Base-by-base conservation (phyloP, 257 asterid genomes). In the Solanum pinnatisectum region DNA sequence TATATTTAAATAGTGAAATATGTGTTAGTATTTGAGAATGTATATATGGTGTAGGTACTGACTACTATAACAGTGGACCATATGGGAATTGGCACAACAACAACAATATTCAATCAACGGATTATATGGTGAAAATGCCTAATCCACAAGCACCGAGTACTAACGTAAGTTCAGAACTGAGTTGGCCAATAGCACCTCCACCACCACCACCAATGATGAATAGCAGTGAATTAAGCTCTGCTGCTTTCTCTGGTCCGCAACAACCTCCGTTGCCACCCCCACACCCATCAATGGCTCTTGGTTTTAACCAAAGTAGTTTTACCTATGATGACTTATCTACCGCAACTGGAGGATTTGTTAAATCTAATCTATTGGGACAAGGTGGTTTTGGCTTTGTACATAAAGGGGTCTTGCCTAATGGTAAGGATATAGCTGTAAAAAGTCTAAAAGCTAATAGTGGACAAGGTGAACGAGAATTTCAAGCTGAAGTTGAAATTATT, bases 171-270 rank as follows among this genome's bases (percentile, higher is more conserved):
- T 93, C 98, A 2, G 99, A 96, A 37, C 90, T 90, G 33, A 88
- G 92, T 2, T 94, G 98, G 98, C 90, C 93, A n/a, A 87, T 91
- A 10, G 92, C 88, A 27, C 97, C 98, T 0, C 99, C 99, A 8
- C 99, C 99, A 0, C 99, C 95, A 2, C 97, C 99, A 14, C 92
- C 93, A 94, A 81, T 90, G 96, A 84, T 90, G 92, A 88, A 81
- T 87, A 95, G 98, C 89, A 90, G 94, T 72, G 96, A 96, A 20
- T 20, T 93, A 91, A 93, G 93, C 89, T 94, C 99, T 0, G 92
- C 91, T 5, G 95, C 92, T 2, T 96, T 87, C 67, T 94, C 98
- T 1, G 98, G 98, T 2, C 94, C 95, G 0, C 87, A 89, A 87
- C 89, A 86, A 2, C 83, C 93, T 0, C 89, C 95, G 0, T 8